Evolutionary conservation across 2,329 filamentous ascomycete genomes (phyloP).

Genomic region (Hymenoscyphus scutula): DNA sequence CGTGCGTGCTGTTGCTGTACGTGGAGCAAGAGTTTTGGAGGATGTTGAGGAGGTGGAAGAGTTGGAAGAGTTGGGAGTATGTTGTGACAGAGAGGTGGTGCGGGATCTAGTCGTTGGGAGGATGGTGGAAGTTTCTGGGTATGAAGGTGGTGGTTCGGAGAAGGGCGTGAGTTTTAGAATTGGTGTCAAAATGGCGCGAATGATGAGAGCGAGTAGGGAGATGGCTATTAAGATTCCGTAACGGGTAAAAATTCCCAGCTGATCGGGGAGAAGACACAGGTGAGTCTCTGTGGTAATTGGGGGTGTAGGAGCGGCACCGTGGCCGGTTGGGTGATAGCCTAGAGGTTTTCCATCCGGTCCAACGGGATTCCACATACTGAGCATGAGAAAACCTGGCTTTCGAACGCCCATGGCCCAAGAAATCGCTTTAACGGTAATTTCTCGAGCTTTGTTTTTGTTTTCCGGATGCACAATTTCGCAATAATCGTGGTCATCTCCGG

Average conservation of each 20-base stretch:
- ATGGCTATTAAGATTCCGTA: slow-evolving; percentile 66
- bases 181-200: slow-evolving; percentile 57
- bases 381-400: slow-evolving; percentile 80
- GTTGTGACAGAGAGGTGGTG: slow-evolving; percentile 11
- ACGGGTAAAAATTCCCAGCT: slow-evolving; percentile 77
- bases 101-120: slow-evolving; percentile 28
- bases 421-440: slow-evolving; percentile 94
- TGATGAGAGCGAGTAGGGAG: slow-evolving; percentile 48
- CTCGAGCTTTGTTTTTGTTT: slow-evolving; percentile 57
- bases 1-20: slow-evolving; percentile 30
- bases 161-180: slow-evolving; percentile 45
- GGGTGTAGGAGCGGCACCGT: slow-evolving; percentile 38
- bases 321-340: slow-evolving; percentile 27
- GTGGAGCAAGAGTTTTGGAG: slow-evolving; percentile 30
- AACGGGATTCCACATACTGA: slow-evolving; percentile 90
- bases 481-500: slow-evolving; percentile 97
- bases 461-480: slow-evolving; percentile 79
- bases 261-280: slow-evolving; percentile 85
- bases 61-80: slow-evolving; percentile 23
- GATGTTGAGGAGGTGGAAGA: slow-evolving; percentile 34
- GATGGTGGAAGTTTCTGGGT: slow-evolving; percentile 18
- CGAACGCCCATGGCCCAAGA: slow-evolving; percentile 96
- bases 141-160: slow-evolving; percentile 15
- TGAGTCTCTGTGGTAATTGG: slow-evolving; percentile 76
- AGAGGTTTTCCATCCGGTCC: slow-evolving; percentile 55